Percentiles rank a stretch among this genome's conserved stretches.
Evolutionary conservation across 2,329 filamentous ascomycete genomes (phyloP).

Genomic region (Ophiostoma sp.): DNA sequence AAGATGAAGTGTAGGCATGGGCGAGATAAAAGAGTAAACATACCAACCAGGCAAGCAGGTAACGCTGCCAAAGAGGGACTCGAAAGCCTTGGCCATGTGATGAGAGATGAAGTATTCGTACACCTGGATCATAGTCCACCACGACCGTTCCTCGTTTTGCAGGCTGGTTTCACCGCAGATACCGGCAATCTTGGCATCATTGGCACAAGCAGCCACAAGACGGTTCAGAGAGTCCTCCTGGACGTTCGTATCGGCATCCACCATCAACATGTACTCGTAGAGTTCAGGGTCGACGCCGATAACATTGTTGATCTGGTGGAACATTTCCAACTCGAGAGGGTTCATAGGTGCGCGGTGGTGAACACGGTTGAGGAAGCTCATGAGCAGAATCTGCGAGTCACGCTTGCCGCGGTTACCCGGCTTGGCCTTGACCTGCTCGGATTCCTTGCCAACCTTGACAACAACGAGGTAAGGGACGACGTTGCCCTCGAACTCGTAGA

Average conservation of each 20-base stretch:
- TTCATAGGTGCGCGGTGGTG: constrained; percentile 93
- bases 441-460: constrained; percentile 96
- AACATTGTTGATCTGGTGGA: constrained; percentile 98
- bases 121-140: constrained; percentile 99
- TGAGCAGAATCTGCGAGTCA: constrained; percentile 90
- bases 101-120: constrained; percentile 99
- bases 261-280: constrained; percentile 95
- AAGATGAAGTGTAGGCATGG: neutral
- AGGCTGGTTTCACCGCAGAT: constrained; percentile 96
- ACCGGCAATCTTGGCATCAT: constrained; percentile 92
- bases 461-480: constrained; percentile 94
- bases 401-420: constrained; percentile 97
- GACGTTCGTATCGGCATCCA: constrained; percentile 95
- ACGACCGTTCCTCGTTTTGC: constrained; percentile 89
- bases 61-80: constrained; percentile 94
- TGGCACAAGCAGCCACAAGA: constrained; percentile 84
- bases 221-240: constrained; percentile 87
- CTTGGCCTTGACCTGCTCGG: constrained; percentile 83
- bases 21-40: constrained; percentile 37
- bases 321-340: constrained; percentile 93
- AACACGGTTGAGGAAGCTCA: constrained; percentile 97
- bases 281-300: constrained; percentile 96
- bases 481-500: constrained; percentile 96
- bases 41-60: constrained; percentile 99
- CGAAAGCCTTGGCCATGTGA: constrained; percentile 92